phyloP scores from a whole-genome alignment of 2,329 filamentous ascomycete genomes.

The Cladosporium sp. region DNA sequence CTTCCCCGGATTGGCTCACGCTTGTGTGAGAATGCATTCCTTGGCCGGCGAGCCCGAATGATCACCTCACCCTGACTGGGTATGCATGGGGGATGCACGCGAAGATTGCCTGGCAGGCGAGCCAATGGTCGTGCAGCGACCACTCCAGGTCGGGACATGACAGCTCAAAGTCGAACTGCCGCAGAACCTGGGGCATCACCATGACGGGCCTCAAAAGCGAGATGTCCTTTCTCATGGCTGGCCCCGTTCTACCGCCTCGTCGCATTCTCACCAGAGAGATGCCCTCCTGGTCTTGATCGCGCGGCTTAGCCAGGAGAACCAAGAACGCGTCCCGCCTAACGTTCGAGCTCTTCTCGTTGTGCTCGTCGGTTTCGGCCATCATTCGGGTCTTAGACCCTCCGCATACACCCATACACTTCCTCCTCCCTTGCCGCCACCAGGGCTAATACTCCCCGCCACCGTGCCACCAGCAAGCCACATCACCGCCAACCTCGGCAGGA shows the following conservation, averaged over 20 bases:
- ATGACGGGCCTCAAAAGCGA: slow-evolving; percentile 27
- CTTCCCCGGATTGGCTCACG: neutral
- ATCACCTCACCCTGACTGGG: slow-evolving; percentile 14
- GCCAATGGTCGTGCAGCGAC: slow-evolving; percentile 19
- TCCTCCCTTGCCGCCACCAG: slow-evolving; percentile 37
- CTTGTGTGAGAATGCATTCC: neutral
- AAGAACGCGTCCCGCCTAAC: no score
- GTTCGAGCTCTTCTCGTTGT: neutral
- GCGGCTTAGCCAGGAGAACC: no score
- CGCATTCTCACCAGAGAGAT: no score
- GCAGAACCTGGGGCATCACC: slow-evolving; percentile 24
- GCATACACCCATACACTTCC: slow-evolving; percentile 32
- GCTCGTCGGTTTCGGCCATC: slow-evolving; percentile 36
- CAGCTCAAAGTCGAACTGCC: slow-evolving; percentile 21
- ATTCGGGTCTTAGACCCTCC: slow-evolving; percentile 36
- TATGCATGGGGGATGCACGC: slow-evolving; percentile 12
- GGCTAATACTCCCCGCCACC: slow-evolving; percentile 36
- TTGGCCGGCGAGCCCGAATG: slow-evolving; percentile 5
- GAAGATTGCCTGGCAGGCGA: slow-evolving; percentile 20
- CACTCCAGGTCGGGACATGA: slow-evolving; percentile 20
- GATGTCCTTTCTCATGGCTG: slow-evolving; percentile 30
- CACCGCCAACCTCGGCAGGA: slow-evolving; percentile 12
- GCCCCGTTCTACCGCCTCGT: slow-evolving; percentile 27
- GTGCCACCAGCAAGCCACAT: slow-evolving; percentile 34
- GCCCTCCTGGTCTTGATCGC: no score